Conservation (phyloP, 257 asterid genomes). For the Petunia axillaris region DNA sequence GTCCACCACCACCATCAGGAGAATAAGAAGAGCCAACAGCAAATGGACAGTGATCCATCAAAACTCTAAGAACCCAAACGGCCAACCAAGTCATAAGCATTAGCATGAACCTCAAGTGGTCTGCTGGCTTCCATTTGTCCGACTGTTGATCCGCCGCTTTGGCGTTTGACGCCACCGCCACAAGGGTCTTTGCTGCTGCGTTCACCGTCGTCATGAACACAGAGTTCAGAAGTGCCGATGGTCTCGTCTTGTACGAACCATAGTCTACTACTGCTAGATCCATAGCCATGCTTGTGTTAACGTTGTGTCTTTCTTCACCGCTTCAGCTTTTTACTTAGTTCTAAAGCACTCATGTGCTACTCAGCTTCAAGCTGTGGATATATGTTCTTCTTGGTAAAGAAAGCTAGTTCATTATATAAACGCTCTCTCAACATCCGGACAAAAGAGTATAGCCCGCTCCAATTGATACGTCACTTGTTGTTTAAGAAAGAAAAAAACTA, state of each 20-base stretch:
- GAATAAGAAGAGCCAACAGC: neutral
- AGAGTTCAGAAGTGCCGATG: conserved; percentile 37
- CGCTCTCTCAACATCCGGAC: too few species aligned
- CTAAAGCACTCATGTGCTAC: neutral
- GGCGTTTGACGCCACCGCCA: conserved; percentile 35
- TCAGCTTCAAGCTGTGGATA: too few species aligned
- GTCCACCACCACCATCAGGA: neutral
- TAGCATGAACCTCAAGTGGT: conserved; percentile 37
- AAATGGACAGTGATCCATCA: conserved; percentile 41
- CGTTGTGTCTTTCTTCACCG: neutral
- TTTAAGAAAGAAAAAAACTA: too few species aligned
- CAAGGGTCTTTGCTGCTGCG: conserved; percentile 42
- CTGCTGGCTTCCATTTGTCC: conserved; percentile 35
- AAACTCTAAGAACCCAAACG: conserved; percentile 37
- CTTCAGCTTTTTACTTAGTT: neutral
- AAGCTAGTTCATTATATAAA: too few species aligned
- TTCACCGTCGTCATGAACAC: conserved; percentile 39
- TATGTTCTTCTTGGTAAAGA: too few species aligned
- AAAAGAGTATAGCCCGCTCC: too few species aligned
- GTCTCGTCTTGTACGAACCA: conserved; percentile 33
- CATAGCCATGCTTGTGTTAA: neutral
- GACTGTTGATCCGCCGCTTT: neutral
- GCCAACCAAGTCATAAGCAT: conserved; percentile 42
- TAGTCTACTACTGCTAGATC: conserved; percentile 27
- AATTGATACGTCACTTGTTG: too few species aligned